Base-by-base conservation (phyloP, 2,329 filamentous ascomycete genomes). In the Aspergillus transmontanensis region DNA sequence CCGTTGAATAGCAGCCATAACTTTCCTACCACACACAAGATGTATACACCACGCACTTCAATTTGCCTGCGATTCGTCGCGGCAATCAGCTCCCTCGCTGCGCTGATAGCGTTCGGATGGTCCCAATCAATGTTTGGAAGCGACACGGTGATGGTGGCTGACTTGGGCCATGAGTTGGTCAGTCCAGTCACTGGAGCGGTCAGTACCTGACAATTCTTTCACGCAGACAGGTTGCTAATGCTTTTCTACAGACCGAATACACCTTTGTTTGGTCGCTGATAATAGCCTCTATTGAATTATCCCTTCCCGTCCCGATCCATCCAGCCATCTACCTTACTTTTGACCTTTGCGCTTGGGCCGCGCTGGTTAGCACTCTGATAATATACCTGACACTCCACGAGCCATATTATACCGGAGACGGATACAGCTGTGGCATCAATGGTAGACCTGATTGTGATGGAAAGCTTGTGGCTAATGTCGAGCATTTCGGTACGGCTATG, bases 291-390 rank as follows among this genome's bases (percentile, higher is more conserved):
- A 36, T 64, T n/a, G 60, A 61, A 39, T 32, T 64, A 4, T 57
- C 57, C 5, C 39, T 56, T 2, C 57, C 43, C 5, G 28, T 45
- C 16, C 53, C 57, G 16, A 53, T 64, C 46, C 63, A 64, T n/a
- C 63, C 59, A 14, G 60, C 54, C 53, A 57, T 64, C 30, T 64
- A 62, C n/a, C 26, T 64, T 39, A 51, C 60, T 7, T 64, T 64
- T 53, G 63, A 64, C 19, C 23, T 62, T 21, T 34, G 56, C 43
- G 63, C 63, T 1, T 64, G 57, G 51, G 43, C 39, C 14, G 56
- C 57, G 7, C 19, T 60, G 6, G 23, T 60, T 9, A 54, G 43
- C 14, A 43, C 43, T 1, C 11, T 58, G n/a, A 39, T 45, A 14
- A 6, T 59, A 23, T 64, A 60, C 21, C 39, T 64, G 12, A 7